Evolutionary conservation across 441 rosid genomes (phyloP).

Genomic region (Gossypium davidsonii): DNA sequence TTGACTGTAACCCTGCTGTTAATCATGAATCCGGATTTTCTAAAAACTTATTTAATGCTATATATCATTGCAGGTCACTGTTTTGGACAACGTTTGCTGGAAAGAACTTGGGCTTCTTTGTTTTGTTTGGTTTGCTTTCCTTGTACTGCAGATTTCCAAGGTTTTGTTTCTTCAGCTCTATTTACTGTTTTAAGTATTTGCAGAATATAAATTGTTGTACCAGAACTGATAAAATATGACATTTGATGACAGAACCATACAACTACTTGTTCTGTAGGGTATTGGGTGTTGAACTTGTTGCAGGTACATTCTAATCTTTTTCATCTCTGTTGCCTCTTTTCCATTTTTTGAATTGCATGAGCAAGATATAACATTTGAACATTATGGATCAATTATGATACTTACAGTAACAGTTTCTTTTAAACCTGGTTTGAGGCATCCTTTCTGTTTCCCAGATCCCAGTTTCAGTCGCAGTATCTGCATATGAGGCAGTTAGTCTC

Average conservation of each 20-base stretch:
- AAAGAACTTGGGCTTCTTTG: conserved; percentile 60
- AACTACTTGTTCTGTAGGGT: conserved; percentile 47
- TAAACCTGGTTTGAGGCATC: not conserved
- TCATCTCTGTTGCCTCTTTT: not conserved
- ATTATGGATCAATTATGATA: conserved; percentile 3
- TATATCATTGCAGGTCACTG: conserved; percentile 34
- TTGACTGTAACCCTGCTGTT: conserved; percentile 10
- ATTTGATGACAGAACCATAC: conserved; percentile 34
- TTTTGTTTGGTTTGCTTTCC: conserved; percentile 59
- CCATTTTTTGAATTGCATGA: not conserved
- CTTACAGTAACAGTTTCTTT: not conserved
- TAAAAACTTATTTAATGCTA: conserved; percentile 14
- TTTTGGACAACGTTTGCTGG: conserved; percentile 58
- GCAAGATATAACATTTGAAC: not conserved
- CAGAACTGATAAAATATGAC: conserved; percentile 4
- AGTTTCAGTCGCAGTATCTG: conserved; percentile 49
- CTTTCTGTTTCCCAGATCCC: conserved; percentile 42
- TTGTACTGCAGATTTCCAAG: conserved; percentile 54
- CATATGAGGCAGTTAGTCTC: conserved; percentile 48
- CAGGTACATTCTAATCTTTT: conserved; percentile 37
- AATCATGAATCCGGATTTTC: not conserved
- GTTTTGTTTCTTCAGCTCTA: conserved; percentile 25
- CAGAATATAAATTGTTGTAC: conserved; percentile 3
- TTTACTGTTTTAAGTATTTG: not conserved
- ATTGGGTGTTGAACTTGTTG: conserved; percentile 56